Conservation (phyloP, 345 rosid species). For the Pistacia atlantica region DNA sequence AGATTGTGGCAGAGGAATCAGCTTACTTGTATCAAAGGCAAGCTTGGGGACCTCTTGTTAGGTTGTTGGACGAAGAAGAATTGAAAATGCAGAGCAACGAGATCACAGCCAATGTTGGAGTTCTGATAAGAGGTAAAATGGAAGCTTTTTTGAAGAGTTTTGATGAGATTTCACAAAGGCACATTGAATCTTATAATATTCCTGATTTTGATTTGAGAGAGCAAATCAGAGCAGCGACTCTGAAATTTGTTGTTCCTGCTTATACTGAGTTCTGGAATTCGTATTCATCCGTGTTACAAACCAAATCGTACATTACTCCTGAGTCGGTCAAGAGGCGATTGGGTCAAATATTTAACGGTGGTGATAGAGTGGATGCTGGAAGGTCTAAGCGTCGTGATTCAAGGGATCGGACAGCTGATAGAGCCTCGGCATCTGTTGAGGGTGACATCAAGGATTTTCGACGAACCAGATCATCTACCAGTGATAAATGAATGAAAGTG, state of each 20-base stretch:
- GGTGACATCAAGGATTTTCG: slow-evolving; percentile 28
- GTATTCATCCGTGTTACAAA: slow-evolving; percentile 18
- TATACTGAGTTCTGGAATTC: slow-evolving; percentile 40
- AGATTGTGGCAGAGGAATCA: slow-evolving; percentile 56
- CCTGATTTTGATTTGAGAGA: slow-evolving; percentile 55
- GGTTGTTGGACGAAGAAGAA: slow-evolving; percentile 39
- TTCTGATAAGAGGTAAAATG: slow-evolving; percentile 31
- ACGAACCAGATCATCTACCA: slow-evolving; percentile 30
- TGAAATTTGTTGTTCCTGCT: slow-evolving; percentile 45
- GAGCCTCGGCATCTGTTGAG: slow-evolving; percentile 21
- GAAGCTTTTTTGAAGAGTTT: slow-evolving; percentile 44
- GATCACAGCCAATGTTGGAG: neutral
- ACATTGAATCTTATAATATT: slow-evolving; percentile 35
- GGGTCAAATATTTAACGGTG: slow-evolving; percentile 34
- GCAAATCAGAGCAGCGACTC: slow-evolving; percentile 52
- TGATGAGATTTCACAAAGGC: slow-evolving; percentile 45
- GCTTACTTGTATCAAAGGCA: slow-evolving; percentile 61
- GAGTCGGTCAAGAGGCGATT: slow-evolving; percentile 34
- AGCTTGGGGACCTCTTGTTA: slow-evolving; percentile 51
- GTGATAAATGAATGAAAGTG: slow-evolving; percentile 20
- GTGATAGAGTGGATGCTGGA: slow-evolving; percentile 23
- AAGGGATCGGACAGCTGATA: slow-evolving; percentile 23
- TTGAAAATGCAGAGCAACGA: slow-evolving; percentile 11
- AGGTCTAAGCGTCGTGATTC: slow-evolving; percentile 38
- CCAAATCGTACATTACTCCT: slow-evolving; percentile 30